Evolutionary conservation across 2,329 filamentous ascomycete species (phyloP).

Genomic region (Chaetomium sp.): DNA sequence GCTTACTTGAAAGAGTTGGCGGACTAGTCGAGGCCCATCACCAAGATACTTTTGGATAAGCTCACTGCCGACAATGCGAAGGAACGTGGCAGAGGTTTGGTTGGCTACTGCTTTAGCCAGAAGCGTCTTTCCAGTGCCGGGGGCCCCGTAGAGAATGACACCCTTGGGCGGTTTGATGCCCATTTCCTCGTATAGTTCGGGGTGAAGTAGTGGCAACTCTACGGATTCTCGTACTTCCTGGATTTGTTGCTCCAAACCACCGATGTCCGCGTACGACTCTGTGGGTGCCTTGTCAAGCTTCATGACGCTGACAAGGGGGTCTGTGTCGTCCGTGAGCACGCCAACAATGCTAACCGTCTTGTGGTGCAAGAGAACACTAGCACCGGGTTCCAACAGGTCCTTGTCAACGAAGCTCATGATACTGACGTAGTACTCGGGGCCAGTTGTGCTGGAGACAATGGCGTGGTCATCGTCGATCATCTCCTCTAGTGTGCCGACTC

Average conservation of each 20-base stretch:
- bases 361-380: conserved; percentile 91
- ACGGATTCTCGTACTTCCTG: conserved; percentile 97
- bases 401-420: conserved; percentile 99
- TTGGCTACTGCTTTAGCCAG: conserved; percentile 97
- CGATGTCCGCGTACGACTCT: conserved; percentile 97
- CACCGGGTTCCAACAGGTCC: conserved; percentile 91
- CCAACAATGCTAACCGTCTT: conserved; percentile 98
- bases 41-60: conserved; percentile 98
- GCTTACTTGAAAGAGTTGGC: conserved; percentile 81
- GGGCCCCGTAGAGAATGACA: conserved; percentile 96
- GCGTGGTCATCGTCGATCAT: conserved; percentile 99
- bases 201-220: conserved; percentile 87
- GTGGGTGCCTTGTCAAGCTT: conserved; percentile 98
- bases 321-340: conserved; percentile 91
- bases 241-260: conserved; percentile 89
- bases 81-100: conserved; percentile 96
- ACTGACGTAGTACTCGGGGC: conserved; percentile 97
- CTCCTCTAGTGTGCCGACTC: conserved; percentile 94
- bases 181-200: conserved; percentile 99
- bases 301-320: conserved; percentile 96
- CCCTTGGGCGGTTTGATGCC: conserved; percentile 99
- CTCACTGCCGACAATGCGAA: conserved; percentile 94
- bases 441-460: conserved; percentile 94
- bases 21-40: conserved; percentile 88
- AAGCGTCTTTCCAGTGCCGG: conserved; percentile 93